Conservation (phyloP, 768 basidiomycete genomes). For the Tephrocybe sp. region DNA sequence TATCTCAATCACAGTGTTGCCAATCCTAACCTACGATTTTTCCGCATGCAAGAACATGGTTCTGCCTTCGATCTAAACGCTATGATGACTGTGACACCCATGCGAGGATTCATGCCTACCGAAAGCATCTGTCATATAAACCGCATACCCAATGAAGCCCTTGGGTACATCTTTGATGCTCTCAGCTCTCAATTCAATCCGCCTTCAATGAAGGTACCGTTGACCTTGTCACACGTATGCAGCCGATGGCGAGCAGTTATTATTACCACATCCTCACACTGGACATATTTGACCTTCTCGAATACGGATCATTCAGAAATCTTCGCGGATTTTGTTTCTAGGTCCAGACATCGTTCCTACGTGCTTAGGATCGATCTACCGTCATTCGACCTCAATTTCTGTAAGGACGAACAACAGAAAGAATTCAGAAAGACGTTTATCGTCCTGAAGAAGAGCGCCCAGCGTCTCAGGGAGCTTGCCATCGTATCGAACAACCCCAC, state of each 20-base stretch:
- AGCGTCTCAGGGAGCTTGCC: background rate
- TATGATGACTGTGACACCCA: conserved; percentile 5
- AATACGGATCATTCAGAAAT: conserved; percentile 3
- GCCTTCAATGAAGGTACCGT: background rate
- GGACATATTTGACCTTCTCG: conserved; percentile 5
- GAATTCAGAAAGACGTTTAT: conserved; percentile 8
- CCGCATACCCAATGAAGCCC: conserved; percentile 4
- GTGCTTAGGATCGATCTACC: conserved; percentile 3
- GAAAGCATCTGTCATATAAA: background rate
- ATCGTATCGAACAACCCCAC: conserved; percentile 5
- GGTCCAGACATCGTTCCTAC: conserved; percentile 4
- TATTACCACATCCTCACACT: background rate
- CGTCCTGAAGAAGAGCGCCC: background rate
- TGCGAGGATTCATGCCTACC: background rate
- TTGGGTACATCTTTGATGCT: conserved; percentile 4
- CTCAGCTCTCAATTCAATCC: background rate
- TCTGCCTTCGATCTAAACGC: conserved; percentile 3
- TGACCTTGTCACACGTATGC: conserved; percentile 8
- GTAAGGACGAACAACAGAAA: background rate
- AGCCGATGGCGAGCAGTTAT: conserved; percentile 3
- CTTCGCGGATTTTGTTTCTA: conserved; percentile 4
- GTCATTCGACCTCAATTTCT: background rate
- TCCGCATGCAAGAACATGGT: background rate
- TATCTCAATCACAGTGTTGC: too few relatives aligned
- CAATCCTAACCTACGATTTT: too few relatives aligned